Evolutionary conservation across 352 stramenopile species (phyloP).

Genomic region (Phytophthora nicotianae): DNA sequence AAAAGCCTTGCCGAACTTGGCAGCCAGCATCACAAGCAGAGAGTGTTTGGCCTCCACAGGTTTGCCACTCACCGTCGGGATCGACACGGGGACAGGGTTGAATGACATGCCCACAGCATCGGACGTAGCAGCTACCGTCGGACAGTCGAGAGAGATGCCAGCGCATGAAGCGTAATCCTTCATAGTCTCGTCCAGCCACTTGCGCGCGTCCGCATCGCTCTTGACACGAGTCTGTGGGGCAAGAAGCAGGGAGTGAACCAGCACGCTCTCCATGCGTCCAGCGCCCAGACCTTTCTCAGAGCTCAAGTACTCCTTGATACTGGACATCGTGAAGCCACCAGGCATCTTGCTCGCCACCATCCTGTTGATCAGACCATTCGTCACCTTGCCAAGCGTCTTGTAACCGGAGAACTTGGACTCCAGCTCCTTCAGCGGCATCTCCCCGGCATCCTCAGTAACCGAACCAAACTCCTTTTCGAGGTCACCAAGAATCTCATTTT

Average conservation of each 20-base stretch:
- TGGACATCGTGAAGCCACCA: slow-evolving; percentile 83
- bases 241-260: slow-evolving; percentile 69
- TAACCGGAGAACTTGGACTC: slow-evolving; percentile 72
- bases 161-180: slow-evolving; percentile 76
- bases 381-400: slow-evolving; percentile 74
- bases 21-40: slow-evolving; percentile 73
- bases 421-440: slow-evolving; percentile 78
- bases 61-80: slow-evolving; percentile 65
- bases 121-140: slow-evolving; percentile 23
- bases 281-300: slow-evolving; percentile 62
- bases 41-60: slow-evolving; percentile 77
- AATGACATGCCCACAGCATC: slow-evolving; percentile 46
- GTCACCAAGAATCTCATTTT: slow-evolving; percentile 91
- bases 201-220: slow-evolving; percentile 71
- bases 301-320: slow-evolving; percentile 74
- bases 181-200: slow-evolving; percentile 82
- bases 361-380: slow-evolving; percentile 67
- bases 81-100: slow-evolving; percentile 43
- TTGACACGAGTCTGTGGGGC: slow-evolving; percentile 70
- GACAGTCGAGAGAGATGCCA: slow-evolving; percentile 63
- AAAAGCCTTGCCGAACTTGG: slow-evolving; percentile 80
- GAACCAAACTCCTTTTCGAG: slow-evolving; percentile 87
- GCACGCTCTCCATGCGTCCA: slow-evolving; percentile 77
- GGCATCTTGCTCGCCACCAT: slow-evolving; percentile 85
- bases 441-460: slow-evolving; percentile 69